These are phyloP conservation scores for Diplodia mutila DNA, from an alignment of 2,329 filamentous ascomycete genomes.

Conservation along the genomic window DNA sequence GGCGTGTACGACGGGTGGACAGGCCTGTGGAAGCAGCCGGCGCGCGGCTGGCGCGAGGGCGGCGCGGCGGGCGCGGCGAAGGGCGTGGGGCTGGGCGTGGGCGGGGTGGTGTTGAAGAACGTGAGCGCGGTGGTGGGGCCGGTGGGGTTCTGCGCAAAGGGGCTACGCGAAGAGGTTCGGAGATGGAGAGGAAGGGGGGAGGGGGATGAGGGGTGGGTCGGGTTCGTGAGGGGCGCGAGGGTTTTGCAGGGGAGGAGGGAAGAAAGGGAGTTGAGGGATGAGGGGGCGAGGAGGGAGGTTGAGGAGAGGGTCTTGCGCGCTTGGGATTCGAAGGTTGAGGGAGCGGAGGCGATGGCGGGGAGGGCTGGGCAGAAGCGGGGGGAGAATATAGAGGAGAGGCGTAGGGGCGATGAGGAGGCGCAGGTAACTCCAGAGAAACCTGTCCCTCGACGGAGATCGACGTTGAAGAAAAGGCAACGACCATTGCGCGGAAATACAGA, in stretches of 20 bases:
- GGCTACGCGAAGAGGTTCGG: slow-evolving; percentile 59
- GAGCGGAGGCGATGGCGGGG: background rate
- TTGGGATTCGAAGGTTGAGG: background rate
- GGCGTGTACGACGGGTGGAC: slow-evolving; percentile 69
- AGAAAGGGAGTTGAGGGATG: slow-evolving; percentile 32
- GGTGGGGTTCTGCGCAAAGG: slow-evolving; percentile 66
- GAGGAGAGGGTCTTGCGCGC: slow-evolving; percentile 45
- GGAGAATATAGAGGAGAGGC: background rate
- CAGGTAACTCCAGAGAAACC: background rate
- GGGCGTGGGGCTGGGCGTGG: slow-evolving; percentile 64
- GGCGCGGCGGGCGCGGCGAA: slow-evolving; percentile 58
- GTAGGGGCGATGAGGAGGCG: background rate
- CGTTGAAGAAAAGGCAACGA: background rate
- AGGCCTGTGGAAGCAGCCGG: slow-evolving; percentile 64
- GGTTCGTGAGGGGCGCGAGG: slow-evolving; percentile 3
- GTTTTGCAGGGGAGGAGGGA: slow-evolving; percentile 28
- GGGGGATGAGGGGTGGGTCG: background rate
- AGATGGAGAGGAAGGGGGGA: background rate
- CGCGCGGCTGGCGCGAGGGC: slow-evolving; percentile 59
- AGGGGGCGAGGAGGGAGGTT: slow-evolving; percentile 45
- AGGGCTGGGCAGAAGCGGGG: background rate
- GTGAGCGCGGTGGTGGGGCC: slow-evolving; percentile 65
- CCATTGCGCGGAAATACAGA: background rate
- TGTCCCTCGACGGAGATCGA: background rate
- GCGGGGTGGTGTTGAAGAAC: slow-evolving; percentile 67